Conservation (phyloP, 306 rosid genomes). For the Crotalaria pallida region DNA sequence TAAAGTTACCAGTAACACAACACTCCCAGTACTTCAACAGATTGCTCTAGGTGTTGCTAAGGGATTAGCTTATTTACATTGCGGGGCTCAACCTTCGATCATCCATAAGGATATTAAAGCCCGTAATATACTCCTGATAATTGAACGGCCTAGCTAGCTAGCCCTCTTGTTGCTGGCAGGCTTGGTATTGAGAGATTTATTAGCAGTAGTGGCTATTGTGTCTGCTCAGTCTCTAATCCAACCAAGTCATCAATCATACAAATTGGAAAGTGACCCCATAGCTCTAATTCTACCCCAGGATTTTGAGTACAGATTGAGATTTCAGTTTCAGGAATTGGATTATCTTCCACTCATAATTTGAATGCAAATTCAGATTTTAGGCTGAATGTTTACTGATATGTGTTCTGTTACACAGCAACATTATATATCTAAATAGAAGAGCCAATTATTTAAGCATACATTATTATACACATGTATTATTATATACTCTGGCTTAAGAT, state of each 20-base stretch:
- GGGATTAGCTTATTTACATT: too few species aligned
- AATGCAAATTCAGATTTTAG: conserved; percentile 23
- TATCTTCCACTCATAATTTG: conserved; percentile 24
- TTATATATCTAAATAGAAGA: too few species aligned
- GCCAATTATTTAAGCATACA: too few species aligned
- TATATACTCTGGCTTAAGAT: too few species aligned
- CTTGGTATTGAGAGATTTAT: conserved; percentile 63
- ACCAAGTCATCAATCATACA: conserved; percentile 55
- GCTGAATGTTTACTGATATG: conserved; percentile 20
- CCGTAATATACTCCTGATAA: too few species aligned
- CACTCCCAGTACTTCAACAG: conserved; percentile 43
- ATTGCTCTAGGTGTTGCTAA: conserved; percentile 83
- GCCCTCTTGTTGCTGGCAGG: conserved; percentile 64
- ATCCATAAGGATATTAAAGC: too few species aligned
- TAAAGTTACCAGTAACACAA: too few species aligned
- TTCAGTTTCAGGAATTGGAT: not conserved
- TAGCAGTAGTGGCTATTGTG: conserved; percentile 34
- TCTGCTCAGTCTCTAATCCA: conserved; percentile 50
- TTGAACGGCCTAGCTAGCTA: conserved; percentile 70
- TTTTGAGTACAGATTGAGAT: conserved; percentile 20
- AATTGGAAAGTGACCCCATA: conserved; percentile 27
- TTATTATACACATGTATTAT: too few species aligned
- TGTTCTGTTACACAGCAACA: conserved; percentile 33
- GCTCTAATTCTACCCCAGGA: conserved; percentile 29
- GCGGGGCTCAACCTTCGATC: too few species aligned